Evolutionary conservation across 257 asterid genomes (phyloP), one percentile per base, ranked within the genome.

Genomic region (Plantago ovata): DNA sequence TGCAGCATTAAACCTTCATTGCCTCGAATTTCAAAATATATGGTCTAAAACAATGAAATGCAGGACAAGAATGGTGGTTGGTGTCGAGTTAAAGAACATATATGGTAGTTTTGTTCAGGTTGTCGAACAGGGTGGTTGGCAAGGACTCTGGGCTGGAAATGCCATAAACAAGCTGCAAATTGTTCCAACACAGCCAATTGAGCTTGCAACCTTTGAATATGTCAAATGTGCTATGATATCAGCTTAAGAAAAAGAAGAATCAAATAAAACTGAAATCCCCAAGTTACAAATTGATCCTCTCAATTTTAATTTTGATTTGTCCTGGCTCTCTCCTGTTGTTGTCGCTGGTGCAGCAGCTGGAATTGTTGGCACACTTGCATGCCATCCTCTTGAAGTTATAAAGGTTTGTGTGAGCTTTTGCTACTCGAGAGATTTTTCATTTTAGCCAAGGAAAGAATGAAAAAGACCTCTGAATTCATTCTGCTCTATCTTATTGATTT

Each of bases 281-380:
- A 68, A 68, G 63, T 43, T 84, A 65, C 85, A 79, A 46, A 69
- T 86, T 53, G 95, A 94, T 64, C 38, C 65, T 67, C 58, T 77
- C 62, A 75, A 60, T 66, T 33, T 87, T 38, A 74, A 45, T 47
- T 72, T 84, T 64, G 68, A 84, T 24, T 75, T 91, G 18, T 76
- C 82, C 21, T 91, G 98, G 96, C 70, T 91, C 59, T 91, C 96
- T 44, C 98, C 96, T 4, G 77, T 83, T 61, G 98, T 96, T 45
- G 88, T 83, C 54, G 98, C 89, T 48, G 98, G 98, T 69, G 98
- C 98, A 15, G 92, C 98, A 55, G 98, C 98, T 67, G 98, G 96
- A 60, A 63, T 91, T 53, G 85, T 74, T 56, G 76, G 98, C 78
- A 91, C 98, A 21, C 94, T 91, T 61, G 96, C 75, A 16, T 91